Evolutionary conservation across 1,139 yeast species (phyloP).

Genomic region (Blastobotrys indianensis): DNA sequence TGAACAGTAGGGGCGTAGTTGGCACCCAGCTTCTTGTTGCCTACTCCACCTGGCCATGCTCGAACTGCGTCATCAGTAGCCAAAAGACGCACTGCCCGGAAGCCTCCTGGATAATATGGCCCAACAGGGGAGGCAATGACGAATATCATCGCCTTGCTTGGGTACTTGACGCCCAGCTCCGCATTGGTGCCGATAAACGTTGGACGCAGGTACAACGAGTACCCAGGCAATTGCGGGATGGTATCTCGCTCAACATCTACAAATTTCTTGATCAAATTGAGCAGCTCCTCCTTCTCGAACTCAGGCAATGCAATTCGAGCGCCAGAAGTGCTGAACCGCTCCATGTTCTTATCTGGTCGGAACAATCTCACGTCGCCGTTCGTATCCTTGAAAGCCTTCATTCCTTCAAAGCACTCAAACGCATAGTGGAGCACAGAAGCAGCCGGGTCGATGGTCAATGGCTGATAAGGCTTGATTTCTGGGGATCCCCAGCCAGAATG

Average conservation of each 20-base stretch:
- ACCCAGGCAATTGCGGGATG: constrained; percentile 81
- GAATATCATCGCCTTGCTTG: constrained; percentile 71
- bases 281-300: constrained; percentile 71
- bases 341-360: constrained; percentile 89
- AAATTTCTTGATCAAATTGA: constrained; percentile 67
- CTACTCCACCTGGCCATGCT: constrained; percentile 99
- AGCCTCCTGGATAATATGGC: constrained; percentile 80
- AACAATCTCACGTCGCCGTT: constrained; percentile 68
- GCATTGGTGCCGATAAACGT: constrained; percentile 89
- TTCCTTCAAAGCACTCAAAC: constrained; percentile 91
- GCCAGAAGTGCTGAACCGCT: constrained; percentile 82
- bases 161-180: constrained; percentile 76
- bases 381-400: constrained; percentile 77
- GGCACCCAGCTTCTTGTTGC: constrained; percentile 93
- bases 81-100: constrained; percentile 88
- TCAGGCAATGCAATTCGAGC: constrained; percentile 80
- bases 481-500: constrained; percentile 83
- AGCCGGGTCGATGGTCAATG: constrained; percentile 74
- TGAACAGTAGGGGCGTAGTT: constrained; percentile 92
- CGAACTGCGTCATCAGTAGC: constrained; percentile 94
- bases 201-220: constrained; percentile 89
- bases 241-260: constrained; percentile 66
- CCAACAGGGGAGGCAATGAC: constrained; percentile 95
- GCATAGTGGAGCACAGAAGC: constrained; percentile 89
- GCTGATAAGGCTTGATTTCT: constrained; percentile 77